Percentiles rank a stretch among this genome's conserved stretches.
These are phyloP conservation scores for Solanum boliviense DNA, from an alignment of 257 asterid genomes.

Conservation along the genomic window DNA sequence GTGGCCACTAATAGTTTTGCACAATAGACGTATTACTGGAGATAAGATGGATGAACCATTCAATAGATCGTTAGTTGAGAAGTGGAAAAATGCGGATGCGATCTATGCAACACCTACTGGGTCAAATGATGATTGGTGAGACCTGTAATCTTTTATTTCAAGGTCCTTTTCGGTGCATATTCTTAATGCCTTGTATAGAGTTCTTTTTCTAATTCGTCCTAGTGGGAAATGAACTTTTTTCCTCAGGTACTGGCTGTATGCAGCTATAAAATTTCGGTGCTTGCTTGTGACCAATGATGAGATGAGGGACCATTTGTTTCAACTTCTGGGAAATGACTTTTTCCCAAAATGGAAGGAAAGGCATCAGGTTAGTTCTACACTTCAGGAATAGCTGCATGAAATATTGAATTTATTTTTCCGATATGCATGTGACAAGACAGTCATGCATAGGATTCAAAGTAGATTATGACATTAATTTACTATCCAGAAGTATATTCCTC, in stretches of 20 bases:
- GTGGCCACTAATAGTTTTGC: conserved; percentile 78
- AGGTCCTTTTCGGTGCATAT: not conserved
- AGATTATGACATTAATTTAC: not conserved
- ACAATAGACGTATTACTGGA: conserved; percentile 65
- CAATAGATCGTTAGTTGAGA: conserved; percentile 45
- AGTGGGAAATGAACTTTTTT: conserved; percentile 5
- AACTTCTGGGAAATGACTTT: conserved; percentile 76
- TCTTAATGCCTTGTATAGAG: not conserved
- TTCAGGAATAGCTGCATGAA: not conserved
- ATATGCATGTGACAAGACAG: not conserved
- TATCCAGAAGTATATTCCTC: not conserved
- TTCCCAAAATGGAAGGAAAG: conserved; percentile 94
- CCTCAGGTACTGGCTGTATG: conserved; percentile 93
- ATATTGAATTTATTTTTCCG: not conserved
- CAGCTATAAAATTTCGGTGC: conserved; percentile 67
- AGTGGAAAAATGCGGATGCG: conserved; percentile 69
- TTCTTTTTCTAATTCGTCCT: not conserved
- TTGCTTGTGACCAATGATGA: conserved; percentile 82
- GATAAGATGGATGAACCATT: conserved; percentile 57
- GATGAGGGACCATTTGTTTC: conserved; percentile 91
- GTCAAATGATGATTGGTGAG: conserved; percentile 93
- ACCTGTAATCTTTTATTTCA: not conserved
- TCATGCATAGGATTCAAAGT: not conserved
- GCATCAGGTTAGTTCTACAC: conserved; percentile 54
- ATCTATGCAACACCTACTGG: conserved; percentile 89